Base-by-base conservation (phyloP, 2,329 filamentous ascomycete species). In the Akanthomyces dipterigenus region DNA sequence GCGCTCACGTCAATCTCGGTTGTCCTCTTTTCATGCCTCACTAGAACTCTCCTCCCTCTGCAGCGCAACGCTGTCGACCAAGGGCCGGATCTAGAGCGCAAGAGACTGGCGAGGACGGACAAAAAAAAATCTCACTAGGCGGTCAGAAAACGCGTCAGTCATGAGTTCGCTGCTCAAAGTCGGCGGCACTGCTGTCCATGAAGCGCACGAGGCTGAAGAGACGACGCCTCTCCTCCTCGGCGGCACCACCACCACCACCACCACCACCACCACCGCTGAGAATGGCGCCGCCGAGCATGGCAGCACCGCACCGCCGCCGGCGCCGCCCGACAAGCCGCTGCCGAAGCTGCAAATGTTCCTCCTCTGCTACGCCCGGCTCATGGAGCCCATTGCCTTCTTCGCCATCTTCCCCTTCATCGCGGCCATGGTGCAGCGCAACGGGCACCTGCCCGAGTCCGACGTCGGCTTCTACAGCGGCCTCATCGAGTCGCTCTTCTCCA, bases 351-450 rank as follows among this genome's bases (percentile, higher is more conserved):
- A 93, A 71, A 85, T 95, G 57, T 72, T 88, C 36, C 73, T 89
- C 12, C 83, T 95, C 14, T 93, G 90, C 77, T 89, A 86, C 70
- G 86, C 87, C 1, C 84, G 89, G 6, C 70, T 90, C 28, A 78
- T 90, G 49, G 90, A 93, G 69, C 89, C 90, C 1, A 81, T 93
- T 45, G 88, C 89, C n/a, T 93, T 91, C 76, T 93, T 93, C 77
- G 85, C 81, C 70, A 91, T 93, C 71, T 89, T 93, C 67, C 88
- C 90, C 1, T 93, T 89, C 74, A 83, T 95, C 73, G 90, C 87
- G 68, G 78, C 88, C 69, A 93, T 93, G 90, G 85, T 90, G 42
- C 77, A 83, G 71, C 78, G 82, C 61, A 88, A 86, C 62, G 89
- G 88, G 11, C 68, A 78, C 12, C 73, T 93, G 2, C 71, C 79